phyloP scores from a whole-genome alignment of 2,329 filamentous ascomycete genomes.

The Emergomyces orientalis region DNA sequence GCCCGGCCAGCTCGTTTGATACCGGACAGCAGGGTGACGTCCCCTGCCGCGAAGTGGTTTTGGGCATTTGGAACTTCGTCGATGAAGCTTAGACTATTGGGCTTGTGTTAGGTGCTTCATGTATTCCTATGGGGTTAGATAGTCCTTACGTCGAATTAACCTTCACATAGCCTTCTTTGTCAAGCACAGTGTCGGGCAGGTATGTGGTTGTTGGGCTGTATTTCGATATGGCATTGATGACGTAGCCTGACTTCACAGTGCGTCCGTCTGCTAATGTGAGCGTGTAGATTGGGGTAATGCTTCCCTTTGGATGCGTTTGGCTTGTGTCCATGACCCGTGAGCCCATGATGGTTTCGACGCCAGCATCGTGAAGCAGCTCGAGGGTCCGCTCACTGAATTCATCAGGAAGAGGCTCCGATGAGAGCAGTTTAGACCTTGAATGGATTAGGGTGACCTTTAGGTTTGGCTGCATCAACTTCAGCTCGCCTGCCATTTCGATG shows the following conservation, averaged over 20 bases:
- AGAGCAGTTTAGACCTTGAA: slow-evolving; percentile 60
- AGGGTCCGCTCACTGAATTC: slow-evolving; percentile 57
- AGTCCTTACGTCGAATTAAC: slow-evolving; percentile 44
- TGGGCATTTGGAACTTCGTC: slow-evolving; percentile 46
- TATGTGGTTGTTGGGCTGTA: slow-evolving; percentile 52
- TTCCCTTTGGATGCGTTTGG: slow-evolving; percentile 36
- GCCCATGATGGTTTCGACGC: slow-evolving; percentile 56
- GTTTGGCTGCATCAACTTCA: slow-evolving; percentile 58
- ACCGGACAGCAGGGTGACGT: slow-evolving; percentile 58
- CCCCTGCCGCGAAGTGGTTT: slow-evolving; percentile 58
- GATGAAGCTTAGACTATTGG: slow-evolving; percentile 43
- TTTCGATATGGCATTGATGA: slow-evolving; percentile 59
- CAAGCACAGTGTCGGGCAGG: slow-evolving; percentile 48
- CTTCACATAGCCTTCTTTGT: slow-evolving; percentile 54
- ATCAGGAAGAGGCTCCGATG: slow-evolving; percentile 61
- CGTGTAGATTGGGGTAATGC: slow-evolving; percentile 35
- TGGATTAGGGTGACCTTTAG: slow-evolving; percentile 65
- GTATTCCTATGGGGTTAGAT: not conserved
- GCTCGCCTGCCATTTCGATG: slow-evolving; percentile 71
- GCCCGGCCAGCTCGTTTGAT: slow-evolving; percentile 67
- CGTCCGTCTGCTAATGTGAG: slow-evolving; percentile 53
- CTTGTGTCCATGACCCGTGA: slow-evolving; percentile 43
- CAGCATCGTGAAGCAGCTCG: slow-evolving; percentile 50
- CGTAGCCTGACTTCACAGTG: slow-evolving; percentile 50
- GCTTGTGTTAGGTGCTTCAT: not conserved